Percentiles rank a stretch among this genome's conserved stretches.
phyloP scores from a whole-genome alignment of 2,329 filamentous ascomycete genomes.

The Beauveria caledonica region DNA sequence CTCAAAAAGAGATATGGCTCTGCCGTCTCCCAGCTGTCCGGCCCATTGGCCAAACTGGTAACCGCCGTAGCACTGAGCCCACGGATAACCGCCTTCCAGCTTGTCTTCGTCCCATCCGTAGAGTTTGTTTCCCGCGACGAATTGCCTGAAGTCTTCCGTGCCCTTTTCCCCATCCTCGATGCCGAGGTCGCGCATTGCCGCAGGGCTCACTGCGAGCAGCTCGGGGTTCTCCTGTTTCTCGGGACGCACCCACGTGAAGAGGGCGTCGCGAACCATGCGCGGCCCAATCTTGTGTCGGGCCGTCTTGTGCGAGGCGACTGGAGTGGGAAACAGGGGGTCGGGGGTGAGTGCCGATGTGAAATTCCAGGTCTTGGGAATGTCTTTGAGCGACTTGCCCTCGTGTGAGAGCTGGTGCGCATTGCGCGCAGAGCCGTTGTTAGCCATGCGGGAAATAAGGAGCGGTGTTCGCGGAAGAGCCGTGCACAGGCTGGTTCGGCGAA shows the following conservation, averaged over 20 bases:
- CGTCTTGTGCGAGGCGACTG: slow-evolving; percentile 70
- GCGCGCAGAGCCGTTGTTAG: neutral
- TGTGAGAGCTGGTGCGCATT: slow-evolving; percentile 8
- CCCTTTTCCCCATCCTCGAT: slow-evolving; percentile 60
- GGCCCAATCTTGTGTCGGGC: slow-evolving; percentile 70
- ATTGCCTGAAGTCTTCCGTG: slow-evolving; percentile 64
- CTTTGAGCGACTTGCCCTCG: slow-evolving; percentile 35
- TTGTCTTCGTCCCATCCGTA: slow-evolving; percentile 66
- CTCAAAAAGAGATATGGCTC: slow-evolving; percentile 92
- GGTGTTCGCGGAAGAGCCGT: slow-evolving; percentile 6
- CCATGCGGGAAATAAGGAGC: slow-evolving; percentile 6
- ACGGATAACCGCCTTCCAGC: slow-evolving; percentile 72
- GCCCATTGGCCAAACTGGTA: slow-evolving; percentile 81
- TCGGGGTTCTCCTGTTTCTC: slow-evolving; percentile 65
- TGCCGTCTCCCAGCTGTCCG: slow-evolving; percentile 87
- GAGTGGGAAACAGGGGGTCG: slow-evolving; percentile 72
- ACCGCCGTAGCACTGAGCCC: slow-evolving; percentile 97
- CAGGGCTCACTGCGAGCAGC: slow-evolving; percentile 70
- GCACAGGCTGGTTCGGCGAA: slow-evolving; percentile 2
- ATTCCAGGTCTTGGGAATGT: slow-evolving; percentile 57
- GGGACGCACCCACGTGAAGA: slow-evolving; percentile 87
- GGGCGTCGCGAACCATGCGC: slow-evolving; percentile 72
- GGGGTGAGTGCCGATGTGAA: slow-evolving; percentile 62
- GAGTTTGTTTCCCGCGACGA: slow-evolving; percentile 76
- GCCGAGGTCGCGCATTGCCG: slow-evolving; percentile 73